These are phyloP conservation scores for Sugiyamaella mastotermitis DNA, from an alignment of 805 yeast genomes.

Conservation along the genomic window DNA sequence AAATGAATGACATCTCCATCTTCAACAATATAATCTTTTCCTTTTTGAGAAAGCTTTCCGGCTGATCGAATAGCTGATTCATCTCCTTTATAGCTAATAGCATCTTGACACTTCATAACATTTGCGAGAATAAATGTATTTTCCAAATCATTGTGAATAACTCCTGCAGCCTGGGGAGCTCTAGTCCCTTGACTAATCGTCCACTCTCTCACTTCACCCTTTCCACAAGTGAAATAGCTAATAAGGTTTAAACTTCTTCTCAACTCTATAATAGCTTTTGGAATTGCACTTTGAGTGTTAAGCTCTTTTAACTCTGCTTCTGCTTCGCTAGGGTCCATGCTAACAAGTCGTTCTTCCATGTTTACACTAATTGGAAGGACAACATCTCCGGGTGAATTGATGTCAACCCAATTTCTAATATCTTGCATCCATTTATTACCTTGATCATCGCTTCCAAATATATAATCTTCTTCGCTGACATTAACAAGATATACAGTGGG, in stretches of 20 bases:
- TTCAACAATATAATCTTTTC: slow-evolving; percentile 91
- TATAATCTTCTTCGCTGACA: slow-evolving; percentile 81
- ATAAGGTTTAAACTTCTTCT: slow-evolving; percentile 79
- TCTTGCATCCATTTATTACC: slow-evolving; percentile 77
- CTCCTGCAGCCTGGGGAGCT: slow-evolving; percentile 99
- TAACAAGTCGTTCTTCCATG: slow-evolving; percentile 86
- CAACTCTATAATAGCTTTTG: slow-evolving; percentile 81
- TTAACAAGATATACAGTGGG: slow-evolving; percentile 91
- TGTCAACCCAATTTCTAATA: slow-evolving; percentile 88
- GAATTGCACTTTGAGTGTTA: slow-evolving; percentile 75
- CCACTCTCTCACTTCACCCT: slow-evolving; percentile 98
- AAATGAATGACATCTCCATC: slow-evolving; percentile 90
- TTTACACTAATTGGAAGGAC: slow-evolving; percentile 92
- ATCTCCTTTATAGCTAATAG: slow-evolving; percentile 68
- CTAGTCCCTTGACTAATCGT: slow-evolving; percentile 85
- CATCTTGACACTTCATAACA: slow-evolving; percentile 78
- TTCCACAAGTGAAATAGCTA: slow-evolving; percentile 94
- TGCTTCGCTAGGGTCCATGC: slow-evolving; percentile 79
- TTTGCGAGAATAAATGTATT: slow-evolving; percentile 93
- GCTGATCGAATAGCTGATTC: slow-evolving; percentile 78
- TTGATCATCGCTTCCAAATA: slow-evolving; percentile 45
- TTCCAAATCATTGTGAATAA: slow-evolving; percentile 92
- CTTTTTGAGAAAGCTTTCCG: slow-evolving; percentile 86
- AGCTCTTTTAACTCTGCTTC: slow-evolving; percentile 64
- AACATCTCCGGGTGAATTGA: slow-evolving; percentile 79